Evolutionary conservation across 2,329 filamentous ascomycete species (phyloP).

Genomic region (Colletotrichum navitas): DNA sequence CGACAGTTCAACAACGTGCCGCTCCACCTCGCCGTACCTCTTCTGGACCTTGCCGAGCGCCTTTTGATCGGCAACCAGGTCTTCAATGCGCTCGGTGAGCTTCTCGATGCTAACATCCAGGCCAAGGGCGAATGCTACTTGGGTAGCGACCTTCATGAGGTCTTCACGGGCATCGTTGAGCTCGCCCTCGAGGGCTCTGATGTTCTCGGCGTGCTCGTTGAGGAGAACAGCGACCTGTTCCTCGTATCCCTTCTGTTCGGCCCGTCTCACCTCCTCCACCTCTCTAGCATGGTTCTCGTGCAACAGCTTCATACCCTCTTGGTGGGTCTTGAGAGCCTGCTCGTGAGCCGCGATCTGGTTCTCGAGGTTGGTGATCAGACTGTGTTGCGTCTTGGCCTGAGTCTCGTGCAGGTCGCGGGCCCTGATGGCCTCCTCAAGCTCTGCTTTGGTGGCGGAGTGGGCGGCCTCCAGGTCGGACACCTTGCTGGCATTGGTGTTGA

Average conservation of each 20-base stretch:
- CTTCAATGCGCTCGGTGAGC: conserved; percentile 71
- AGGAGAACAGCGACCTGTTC: conserved; percentile 70
- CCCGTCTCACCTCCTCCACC: conserved; percentile 61
- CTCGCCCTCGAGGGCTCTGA: conserved; percentile 70
- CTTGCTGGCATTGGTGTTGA: conserved; percentile 75
- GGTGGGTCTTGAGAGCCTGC: conserved; percentile 66
- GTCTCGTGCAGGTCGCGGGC: conserved; percentile 65
- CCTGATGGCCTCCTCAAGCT: conserved; percentile 76
- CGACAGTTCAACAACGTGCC: conserved; percentile 67
- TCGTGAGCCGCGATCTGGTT: conserved; percentile 72
- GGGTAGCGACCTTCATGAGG: conserved; percentile 72
- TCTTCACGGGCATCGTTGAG: conserved; percentile 75
- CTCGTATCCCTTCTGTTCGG: conserved; percentile 68
- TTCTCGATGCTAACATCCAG: conserved; percentile 76
- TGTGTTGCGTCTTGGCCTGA: conserved; percentile 60
- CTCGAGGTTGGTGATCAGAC: conserved; percentile 66
- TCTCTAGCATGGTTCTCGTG: conserved; percentile 64
- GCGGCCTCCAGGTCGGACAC: conserved; percentile 81
- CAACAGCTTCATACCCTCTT: conserved; percentile 64
- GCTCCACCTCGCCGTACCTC: conserved; percentile 69
- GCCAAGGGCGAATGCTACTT: conserved; percentile 71
- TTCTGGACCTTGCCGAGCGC: conserved; percentile 70
- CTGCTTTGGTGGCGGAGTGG: conserved; percentile 73
- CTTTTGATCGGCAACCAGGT: conserved; percentile 70
- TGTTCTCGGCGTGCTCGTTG: conserved; percentile 69